Evolutionary conservation across 73 alveolate genomes (phyloP), one percentile per base, ranked within the genome.

Genomic region (Paramecium tetraurelia): DNA sequence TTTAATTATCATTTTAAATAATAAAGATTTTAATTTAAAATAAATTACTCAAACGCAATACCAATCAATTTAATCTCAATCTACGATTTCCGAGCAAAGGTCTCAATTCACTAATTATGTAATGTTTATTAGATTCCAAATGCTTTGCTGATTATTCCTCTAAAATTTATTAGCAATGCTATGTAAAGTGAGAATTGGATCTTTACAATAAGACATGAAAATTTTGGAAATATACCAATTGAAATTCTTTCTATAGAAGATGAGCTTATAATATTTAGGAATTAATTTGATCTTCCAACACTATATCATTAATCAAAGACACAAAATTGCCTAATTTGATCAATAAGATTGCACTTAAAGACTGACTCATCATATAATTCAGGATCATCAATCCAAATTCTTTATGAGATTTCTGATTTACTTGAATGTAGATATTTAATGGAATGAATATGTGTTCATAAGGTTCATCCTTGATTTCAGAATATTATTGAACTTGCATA

Each of bases 391-490:
- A 12, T 14, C 84, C 41, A 27, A 63, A 63, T 22, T 63, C 84
- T 63, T 27, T 31, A 31, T 63, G 84, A n/a, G 69, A 53, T 63
- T 63, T 11, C 14, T 27, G 48, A 22, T 63, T 63, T 33, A 63
- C 12, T 63, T 63, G 3, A 63, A 33, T 33, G 12, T 63, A 63
- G 3, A 63, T 63, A 18, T 31, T 31, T 63, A 63, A 27, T 31
- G 84, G 84, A 31, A 63, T 63, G 48, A 63, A 63, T 14, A 63
- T 63, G 12, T 63, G 41, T 63, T 63, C 84, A 63, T 72, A 72
- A 35, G 86, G 38, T 72, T 72, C 86, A 12, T 72, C 86, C 35
- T 72, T 72, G 9, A 72, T 72, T 72, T 72, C 86, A 16, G 40
- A 36, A 72, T 12, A 40, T 72, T 72, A 36, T 72, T 33, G n/a